Percentiles rank a stretch among this genome's conserved stretches.
phyloP scores from a whole-genome alignment of 139 green algal genomes.

The Raphidocelis subcapitata region DNA sequence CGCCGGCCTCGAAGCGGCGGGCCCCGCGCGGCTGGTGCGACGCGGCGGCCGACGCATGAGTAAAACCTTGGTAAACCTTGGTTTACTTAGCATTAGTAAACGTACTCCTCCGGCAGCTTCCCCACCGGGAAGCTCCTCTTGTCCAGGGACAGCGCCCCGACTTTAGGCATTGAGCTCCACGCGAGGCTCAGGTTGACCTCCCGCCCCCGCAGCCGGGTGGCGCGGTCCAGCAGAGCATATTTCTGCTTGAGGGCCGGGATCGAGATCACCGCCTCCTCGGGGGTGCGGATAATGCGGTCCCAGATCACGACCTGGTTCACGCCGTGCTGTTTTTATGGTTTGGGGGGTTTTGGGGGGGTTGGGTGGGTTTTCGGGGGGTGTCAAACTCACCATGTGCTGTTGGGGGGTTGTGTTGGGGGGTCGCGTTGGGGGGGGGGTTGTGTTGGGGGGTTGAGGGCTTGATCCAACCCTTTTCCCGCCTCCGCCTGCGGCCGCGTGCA shows the following conservation, averaged over 20 bases:
- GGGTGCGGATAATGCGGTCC: slow-evolving; percentile 67
- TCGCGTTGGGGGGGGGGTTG: too few relatives aligned
- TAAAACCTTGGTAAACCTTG: too few relatives aligned
- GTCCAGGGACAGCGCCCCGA: slow-evolving; percentile 47
- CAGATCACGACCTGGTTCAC: slow-evolving; percentile 80
- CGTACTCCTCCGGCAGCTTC: slow-evolving; percentile 25
- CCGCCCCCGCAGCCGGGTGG: slow-evolving; percentile 42
- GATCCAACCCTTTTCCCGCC: too few relatives aligned
- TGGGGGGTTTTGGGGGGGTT: not conserved
- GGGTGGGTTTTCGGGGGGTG: not conserved
- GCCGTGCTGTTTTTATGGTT: not conserved
- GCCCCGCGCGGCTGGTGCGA: too few relatives aligned
- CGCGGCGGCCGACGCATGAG: too few relatives aligned
- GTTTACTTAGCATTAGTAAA: too few relatives aligned
- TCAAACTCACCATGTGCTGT: too few relatives aligned
- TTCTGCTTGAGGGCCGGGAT: slow-evolving; percentile 30
- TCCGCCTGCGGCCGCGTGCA: too few relatives aligned
- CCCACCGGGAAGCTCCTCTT: slow-evolving; percentile 13
- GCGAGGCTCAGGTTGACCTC: slow-evolving; percentile 75
- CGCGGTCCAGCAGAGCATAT: slow-evolving; percentile 75
- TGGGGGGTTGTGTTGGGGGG: too few relatives aligned
- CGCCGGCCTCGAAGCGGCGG: too few relatives aligned
- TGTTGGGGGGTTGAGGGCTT: too few relatives aligned
- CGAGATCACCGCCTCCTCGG: slow-evolving; percentile 34
- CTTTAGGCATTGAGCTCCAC: slow-evolving; percentile 84